These are phyloP conservation scores for Thielaviopsis musarum DNA, from an alignment of 2,329 filamentous ascomycete species.

Conservation along the genomic window DNA sequence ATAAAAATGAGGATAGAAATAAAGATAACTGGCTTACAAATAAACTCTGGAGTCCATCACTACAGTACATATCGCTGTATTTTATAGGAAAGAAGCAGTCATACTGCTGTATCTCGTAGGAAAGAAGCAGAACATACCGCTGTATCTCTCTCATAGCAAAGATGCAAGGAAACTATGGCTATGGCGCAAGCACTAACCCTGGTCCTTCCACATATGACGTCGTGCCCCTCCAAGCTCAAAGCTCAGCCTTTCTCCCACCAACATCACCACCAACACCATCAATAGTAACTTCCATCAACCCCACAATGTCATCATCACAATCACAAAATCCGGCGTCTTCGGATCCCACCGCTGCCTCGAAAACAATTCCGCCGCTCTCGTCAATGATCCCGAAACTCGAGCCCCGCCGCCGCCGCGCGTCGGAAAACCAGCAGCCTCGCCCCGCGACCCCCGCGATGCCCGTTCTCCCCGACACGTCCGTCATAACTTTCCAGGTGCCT, in stretches of 20 bases:
- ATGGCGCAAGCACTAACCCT: background rate
- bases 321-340: background rate
- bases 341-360: slow-evolving; percentile 3
- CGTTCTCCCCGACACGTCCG: slow-evolving; percentile 37
- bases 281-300: background rate
- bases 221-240: background rate
- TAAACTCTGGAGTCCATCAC: slow-evolving; percentile 1
- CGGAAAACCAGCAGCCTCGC: slow-evolving; percentile 40
- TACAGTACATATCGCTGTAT: too few relatives aligned
- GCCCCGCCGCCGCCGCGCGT: slow-evolving; percentile 38
- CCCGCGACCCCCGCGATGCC: slow-evolving; percentile 63
- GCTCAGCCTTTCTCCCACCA: background rate
- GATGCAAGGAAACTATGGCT: too few relatives aligned
- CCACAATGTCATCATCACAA: slow-evolving; percentile 2
- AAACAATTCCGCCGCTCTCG: slow-evolving; percentile 22
- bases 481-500: slow-evolving; percentile 47
- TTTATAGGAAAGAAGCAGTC: too few relatives aligned
- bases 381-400: slow-evolving; percentile 50
- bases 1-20: too few relatives aligned
- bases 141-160: too few relatives aligned
- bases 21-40: background rate
- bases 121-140: too few relatives aligned
- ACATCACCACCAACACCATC: background rate
- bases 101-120: too few relatives aligned
- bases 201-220: slow-evolving; percentile 3